Evolutionary conservation across 75 land plant species (phyloP).

Genomic region (Pinus taeda): DNA sequence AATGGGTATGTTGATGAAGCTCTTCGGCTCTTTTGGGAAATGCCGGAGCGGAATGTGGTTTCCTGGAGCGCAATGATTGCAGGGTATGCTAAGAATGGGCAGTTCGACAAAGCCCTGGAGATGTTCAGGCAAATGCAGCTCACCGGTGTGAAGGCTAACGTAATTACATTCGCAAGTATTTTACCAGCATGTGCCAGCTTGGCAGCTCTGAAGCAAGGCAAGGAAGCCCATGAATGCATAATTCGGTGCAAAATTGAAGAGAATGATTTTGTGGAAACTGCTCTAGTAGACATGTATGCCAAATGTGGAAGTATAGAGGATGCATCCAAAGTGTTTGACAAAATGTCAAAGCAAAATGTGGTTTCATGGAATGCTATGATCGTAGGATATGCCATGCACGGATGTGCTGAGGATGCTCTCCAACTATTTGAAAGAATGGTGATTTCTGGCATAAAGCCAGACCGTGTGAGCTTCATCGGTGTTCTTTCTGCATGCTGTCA

Average conservation of each 20-base stretch:
- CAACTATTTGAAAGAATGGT: conserved; percentile 4
- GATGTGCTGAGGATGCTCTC: conserved; percentile 6
- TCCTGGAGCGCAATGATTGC: conserved; percentile 28
- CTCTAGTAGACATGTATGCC: conserved; percentile 21
- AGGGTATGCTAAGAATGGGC: conserved; percentile 16
- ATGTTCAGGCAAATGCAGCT: conserved; percentile 17
- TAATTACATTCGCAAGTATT: conserved; percentile 8
- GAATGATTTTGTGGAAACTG: conserved; percentile 3
- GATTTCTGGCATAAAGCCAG: conserved; percentile 9
- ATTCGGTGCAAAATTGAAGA: background rate
- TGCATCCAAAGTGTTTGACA: conserved; percentile 10
- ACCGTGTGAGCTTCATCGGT: conserved; percentile 34
- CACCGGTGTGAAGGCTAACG: conserved; percentile 4
- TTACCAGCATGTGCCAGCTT: conserved; percentile 15
- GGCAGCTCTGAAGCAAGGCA: conserved; percentile 16
- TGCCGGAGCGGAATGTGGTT: conserved; percentile 21
- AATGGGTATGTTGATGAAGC: conserved; percentile 14
- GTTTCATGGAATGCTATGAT: conserved; percentile 23
- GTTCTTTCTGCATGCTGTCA: conserved; percentile 59
- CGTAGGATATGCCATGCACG: conserved; percentile 9
- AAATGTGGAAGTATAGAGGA: conserved; percentile 10
- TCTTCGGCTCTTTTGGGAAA: background rate
- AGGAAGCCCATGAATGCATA: conserved; percentile 14
- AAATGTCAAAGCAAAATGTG: conserved; percentile 7
- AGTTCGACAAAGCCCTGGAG: conserved; percentile 14